Conservation (phyloP, 2,329 filamentous ascomycete species). For the Coniochaeta pulveracea region DNA sequence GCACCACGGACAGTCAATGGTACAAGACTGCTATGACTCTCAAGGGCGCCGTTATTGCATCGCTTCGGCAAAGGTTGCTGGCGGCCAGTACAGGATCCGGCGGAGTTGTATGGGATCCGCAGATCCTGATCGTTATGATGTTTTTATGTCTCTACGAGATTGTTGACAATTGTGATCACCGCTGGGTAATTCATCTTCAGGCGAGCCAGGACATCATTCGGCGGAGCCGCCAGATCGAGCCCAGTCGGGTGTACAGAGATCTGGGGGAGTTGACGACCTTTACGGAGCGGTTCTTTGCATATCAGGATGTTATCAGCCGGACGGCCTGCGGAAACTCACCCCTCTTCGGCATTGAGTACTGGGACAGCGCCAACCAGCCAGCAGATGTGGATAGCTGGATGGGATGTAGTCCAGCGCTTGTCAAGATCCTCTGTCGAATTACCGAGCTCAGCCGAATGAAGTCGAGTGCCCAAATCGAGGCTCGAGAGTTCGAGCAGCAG, state of each 20-base stretch:
- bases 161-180: conserved; percentile 17
- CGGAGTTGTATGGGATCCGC: conserved; percentile 11
- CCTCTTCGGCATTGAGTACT: conserved; percentile 34
- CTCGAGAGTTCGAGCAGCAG: conserved; percentile 21
- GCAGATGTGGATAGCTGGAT: conserved; percentile 28
- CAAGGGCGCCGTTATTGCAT: conserved; percentile 22
- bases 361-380: conserved; percentile 21
- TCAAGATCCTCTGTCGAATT: conserved; percentile 31
- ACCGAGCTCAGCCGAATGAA: conserved; percentile 30
- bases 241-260: not conserved
- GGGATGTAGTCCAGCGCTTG: conserved; percentile 33
- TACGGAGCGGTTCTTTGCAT: conserved; percentile 36
- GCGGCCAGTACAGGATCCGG: conserved; percentile 10
- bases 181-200: conserved; percentile 34
- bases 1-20: conserved; percentile 6
- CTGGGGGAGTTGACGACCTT: conserved; percentile 17
- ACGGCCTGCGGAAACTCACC: conserved; percentile 35
- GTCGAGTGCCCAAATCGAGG: conserved; percentile 16
- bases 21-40: conserved; percentile 11
- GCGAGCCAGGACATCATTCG: conserved; percentile 34
- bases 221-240: conserved; percentile 16
- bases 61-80: conserved; percentile 21
- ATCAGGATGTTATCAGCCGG: conserved; percentile 37
- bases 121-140: conserved; percentile 30
- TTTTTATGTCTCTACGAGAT: conserved; percentile 33